A percentile compares a stretch with the other conserved stretches of the same genome.
Evolutionary conservation across 139 green algal species (phyloP).

Genomic region (Chlorella ohadii): DNA sequence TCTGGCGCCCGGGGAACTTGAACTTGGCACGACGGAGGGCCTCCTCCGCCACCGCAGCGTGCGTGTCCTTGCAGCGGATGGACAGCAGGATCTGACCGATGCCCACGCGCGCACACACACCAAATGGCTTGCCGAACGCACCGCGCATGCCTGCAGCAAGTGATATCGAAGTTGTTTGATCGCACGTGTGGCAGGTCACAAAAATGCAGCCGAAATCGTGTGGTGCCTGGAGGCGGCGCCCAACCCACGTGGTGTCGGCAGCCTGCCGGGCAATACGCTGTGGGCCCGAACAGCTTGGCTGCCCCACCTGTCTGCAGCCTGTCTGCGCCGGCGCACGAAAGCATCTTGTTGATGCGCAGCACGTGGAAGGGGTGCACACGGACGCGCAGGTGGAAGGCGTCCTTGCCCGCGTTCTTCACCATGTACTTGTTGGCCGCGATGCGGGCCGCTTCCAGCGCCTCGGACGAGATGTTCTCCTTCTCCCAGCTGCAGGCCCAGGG

Average conservation of each 20-base stretch:
- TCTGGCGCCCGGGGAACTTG: slow-evolving; percentile 99
- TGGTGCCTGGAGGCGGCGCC: too few relatives aligned
- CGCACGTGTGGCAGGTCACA: too few relatives aligned
- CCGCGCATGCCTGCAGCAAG: slow-evolving; percentile 92
- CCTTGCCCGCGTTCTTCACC: slow-evolving; percentile 96
- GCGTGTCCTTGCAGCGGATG: slow-evolving; percentile 94
- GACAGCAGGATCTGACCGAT: slow-evolving; percentile 99
- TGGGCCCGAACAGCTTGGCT: not conserved
- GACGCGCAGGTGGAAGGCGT: slow-evolving; percentile 98
- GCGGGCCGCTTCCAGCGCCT: slow-evolving; percentile 96
- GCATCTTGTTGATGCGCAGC: slow-evolving; percentile 99
- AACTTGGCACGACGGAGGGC: slow-evolving; percentile 99
- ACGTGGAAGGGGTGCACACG: slow-evolving; percentile 99
- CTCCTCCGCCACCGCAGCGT: slow-evolving; percentile 86
- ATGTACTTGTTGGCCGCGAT: slow-evolving; percentile 99
- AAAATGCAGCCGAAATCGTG: too few relatives aligned
- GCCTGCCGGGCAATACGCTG: too few relatives aligned
- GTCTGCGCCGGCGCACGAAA: slow-evolving; percentile 99
- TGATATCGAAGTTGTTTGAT: too few relatives aligned
- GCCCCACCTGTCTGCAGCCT: slow-evolving; percentile 89
- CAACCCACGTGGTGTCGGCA: too few relatives aligned
- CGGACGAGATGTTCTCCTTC: slow-evolving; percentile 91
- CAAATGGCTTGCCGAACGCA: slow-evolving; percentile 97
- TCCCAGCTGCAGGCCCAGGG: slow-evolving; percentile 73
- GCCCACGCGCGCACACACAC: slow-evolving; percentile 88